A percentile compares a stretch with the other conserved stretches of the same genome.
Evolutionary conservation across 2,329 filamentous ascomycete species (phyloP).

Genomic region (Coniochaeta sp.): DNA sequence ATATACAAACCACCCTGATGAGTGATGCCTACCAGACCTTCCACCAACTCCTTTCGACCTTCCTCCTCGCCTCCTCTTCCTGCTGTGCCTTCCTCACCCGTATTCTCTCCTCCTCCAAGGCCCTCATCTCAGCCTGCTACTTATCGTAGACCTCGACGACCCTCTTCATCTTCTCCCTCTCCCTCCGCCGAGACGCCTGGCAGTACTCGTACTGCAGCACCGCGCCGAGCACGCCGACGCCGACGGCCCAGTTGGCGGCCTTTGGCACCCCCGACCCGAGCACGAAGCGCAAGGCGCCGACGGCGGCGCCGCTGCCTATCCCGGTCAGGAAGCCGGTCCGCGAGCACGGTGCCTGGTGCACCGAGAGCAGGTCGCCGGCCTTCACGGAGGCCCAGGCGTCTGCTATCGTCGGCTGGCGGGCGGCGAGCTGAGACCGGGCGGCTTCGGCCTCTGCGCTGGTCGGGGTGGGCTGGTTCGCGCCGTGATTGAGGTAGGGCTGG

Average conservation of each 20-base stretch:
- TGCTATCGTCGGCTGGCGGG: conserved; percentile 28
- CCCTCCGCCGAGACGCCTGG: conserved; percentile 63
- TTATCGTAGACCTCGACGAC: conserved; percentile 75
- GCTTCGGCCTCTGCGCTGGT: conserved; percentile 2
- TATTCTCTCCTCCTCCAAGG: conserved; percentile 41
- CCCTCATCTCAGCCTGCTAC: conserved; percentile 54
- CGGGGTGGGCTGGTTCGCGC: background rate
- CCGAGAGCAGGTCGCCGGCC: conserved; percentile 58
- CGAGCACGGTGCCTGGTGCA: conserved; percentile 78
- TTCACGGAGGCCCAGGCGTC: conserved; percentile 64
- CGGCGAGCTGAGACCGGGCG: background rate
- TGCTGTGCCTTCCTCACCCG: conserved; percentile 21
- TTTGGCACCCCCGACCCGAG: conserved; percentile 59
- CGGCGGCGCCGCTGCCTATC: conserved; percentile 69
- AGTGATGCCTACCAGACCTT: conserved; percentile 51
- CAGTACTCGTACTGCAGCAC: conserved; percentile 78
- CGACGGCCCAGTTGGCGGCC: conserved; percentile 81
- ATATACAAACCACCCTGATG: background rate
- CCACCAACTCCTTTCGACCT: conserved; percentile 35
- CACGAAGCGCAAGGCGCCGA: conserved; percentile 68
- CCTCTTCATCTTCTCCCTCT: conserved; percentile 76
- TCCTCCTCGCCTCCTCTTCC: conserved; percentile 33
- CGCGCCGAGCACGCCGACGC: conserved; percentile 63
- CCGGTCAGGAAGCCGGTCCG: conserved; percentile 76
- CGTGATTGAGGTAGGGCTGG: background rate